Base-by-base conservation (phyloP, 2,329 filamentous ascomycete genomes). In the Teratosphaeria gauchensis region DNA sequence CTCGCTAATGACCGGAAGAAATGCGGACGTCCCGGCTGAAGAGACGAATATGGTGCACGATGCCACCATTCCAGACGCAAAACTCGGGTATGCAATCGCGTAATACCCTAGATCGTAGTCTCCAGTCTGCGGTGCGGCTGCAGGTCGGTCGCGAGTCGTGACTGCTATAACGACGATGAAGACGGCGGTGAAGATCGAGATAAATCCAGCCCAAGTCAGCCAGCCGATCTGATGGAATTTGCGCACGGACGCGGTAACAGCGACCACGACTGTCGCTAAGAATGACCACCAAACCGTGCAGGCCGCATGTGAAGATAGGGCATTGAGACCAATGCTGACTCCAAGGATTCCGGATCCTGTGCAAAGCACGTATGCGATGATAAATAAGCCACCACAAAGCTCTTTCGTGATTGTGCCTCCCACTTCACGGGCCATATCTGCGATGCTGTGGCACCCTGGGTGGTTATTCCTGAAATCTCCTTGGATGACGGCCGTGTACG, bases 1-100 rank as follows among this genome's bases (percentile, higher is more conserved):
- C 72, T 87, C 85, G 0, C 80, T 82, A 56, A 87, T 86, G 59
- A 87, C 82, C 4, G 83, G 82, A 1, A 87, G 72, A 65, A 86
- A 87, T 1, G 82, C 82, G 0, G 79, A 81, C 0, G 83, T 85
- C 19, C 80, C 66, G 0, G 83, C 80, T 6, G 77, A 79, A 1
- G 82, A 82, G 58, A 81, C 79, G 71, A 86, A 84, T 61, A 87
- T 85, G 1, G 81, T 84, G 1, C 77, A 76, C 0, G 79, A 76
- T 46, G 83, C 81, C 0, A 79, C 80, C 64, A 86, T 84, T 7
- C 81, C 84, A 1, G 77, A 78, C 0, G 80, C 78, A 66, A 87
- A 87, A 21, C 74, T 78, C 0, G 84, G 82, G 63, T 60, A 56
- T 7, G 76, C 80, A 59, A 86, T 80, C 12, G 77, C 77, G 55